Percentiles rank a stretch among this genome's conserved stretches.
Evolutionary conservation across 257 asterid genomes (phyloP).

Genomic region (Przewalskia tangutica): DNA sequence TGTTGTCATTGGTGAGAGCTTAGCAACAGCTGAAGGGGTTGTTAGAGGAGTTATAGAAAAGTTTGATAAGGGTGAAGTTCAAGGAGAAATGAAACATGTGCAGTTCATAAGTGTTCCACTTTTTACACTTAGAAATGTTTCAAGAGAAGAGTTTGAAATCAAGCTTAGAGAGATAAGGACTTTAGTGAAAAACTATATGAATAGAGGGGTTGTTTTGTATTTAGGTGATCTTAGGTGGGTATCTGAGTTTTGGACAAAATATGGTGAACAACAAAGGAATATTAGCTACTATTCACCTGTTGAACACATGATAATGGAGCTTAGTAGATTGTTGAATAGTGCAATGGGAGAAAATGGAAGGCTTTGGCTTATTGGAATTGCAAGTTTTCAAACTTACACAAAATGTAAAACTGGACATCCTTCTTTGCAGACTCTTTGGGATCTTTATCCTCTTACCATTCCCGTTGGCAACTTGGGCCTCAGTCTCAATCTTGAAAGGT

Average conservation of each 20-base stretch:
- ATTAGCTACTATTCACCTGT: conserved; percentile 44
- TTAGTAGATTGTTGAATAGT: conserved; percentile 51
- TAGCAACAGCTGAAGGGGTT: conserved; percentile 36
- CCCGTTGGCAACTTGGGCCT: conserved; percentile 52
- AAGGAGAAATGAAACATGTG: conserved; percentile 43
- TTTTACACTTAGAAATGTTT: conserved; percentile 34
- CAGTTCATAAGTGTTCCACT: conserved; percentile 83
- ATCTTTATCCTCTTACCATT: conserved; percentile 56
- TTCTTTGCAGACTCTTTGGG: conserved; percentile 73
- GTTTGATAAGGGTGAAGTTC: conserved; percentile 51
- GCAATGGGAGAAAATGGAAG: conserved; percentile 38
- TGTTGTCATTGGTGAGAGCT: conserved; percentile 43
- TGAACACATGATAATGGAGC: conserved; percentile 89
- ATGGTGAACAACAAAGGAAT: conserved; percentile 29
- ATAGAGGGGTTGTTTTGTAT: conserved; percentile 72
- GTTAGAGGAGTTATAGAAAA: conserved; percentile 56
- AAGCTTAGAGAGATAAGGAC: conserved; percentile 65
- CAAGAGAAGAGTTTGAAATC: conserved; percentile 59
- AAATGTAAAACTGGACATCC: conserved; percentile 68
- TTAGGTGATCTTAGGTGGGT: conserved; percentile 82
- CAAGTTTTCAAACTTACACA: conserved; percentile 53
- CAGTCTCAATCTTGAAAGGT: conserved; percentile 62
- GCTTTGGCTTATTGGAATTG: conserved; percentile 67
- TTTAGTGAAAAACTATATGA: conserved; percentile 42
- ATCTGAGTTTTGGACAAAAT: conserved; percentile 65